These are phyloP conservation scores for Terfezia boudieri DNA, from an alignment of 495 filamentous ascomycete genomes.

Conservation along the genomic window DNA sequence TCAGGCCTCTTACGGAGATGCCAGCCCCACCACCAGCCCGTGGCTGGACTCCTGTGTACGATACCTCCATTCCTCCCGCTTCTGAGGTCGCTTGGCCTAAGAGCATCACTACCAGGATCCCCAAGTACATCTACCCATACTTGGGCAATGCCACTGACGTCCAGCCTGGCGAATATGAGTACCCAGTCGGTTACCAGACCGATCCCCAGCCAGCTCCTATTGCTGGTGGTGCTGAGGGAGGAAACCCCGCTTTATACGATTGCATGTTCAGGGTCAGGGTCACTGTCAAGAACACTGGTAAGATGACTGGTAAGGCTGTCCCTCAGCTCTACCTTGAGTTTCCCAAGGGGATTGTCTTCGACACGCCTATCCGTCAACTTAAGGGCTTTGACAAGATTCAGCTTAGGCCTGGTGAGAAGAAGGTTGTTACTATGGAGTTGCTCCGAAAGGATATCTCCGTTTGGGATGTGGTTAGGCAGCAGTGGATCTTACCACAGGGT, in stretches of 20 bases:
- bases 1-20: conserved; percentile 6
- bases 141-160: conserved; percentile 27
- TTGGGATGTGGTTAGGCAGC: conserved; percentile 46
- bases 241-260: conserved; percentile 49
- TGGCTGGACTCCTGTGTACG: conserved; percentile 32
- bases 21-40: conserved; percentile 30
- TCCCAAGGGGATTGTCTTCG: conserved; percentile 12
- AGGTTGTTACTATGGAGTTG: conserved; percentile 30
- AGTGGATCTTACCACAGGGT: conserved; percentile 36
- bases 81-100: conserved; percentile 40
- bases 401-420: conserved; percentile 28
- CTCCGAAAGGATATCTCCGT: conserved; percentile 47
- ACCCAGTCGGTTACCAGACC: conserved; percentile 41
- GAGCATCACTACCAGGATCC: conserved; percentile 32
- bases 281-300: conserved; percentile 47
- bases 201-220: conserved; percentile 26
- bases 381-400: conserved; percentile 59
- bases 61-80: conserved; percentile 34
- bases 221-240: conserved; percentile 43
- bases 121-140: conserved; percentile 56
- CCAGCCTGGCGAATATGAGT: conserved; percentile 27
- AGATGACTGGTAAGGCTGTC: conserved; percentile 45
- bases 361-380: conserved; percentile 31
- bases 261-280: conserved; percentile 35
- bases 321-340: conserved; percentile 32